Base-by-base conservation (phyloP, 495 filamentous ascomycete species). In the Neurospora sp. region DNA sequence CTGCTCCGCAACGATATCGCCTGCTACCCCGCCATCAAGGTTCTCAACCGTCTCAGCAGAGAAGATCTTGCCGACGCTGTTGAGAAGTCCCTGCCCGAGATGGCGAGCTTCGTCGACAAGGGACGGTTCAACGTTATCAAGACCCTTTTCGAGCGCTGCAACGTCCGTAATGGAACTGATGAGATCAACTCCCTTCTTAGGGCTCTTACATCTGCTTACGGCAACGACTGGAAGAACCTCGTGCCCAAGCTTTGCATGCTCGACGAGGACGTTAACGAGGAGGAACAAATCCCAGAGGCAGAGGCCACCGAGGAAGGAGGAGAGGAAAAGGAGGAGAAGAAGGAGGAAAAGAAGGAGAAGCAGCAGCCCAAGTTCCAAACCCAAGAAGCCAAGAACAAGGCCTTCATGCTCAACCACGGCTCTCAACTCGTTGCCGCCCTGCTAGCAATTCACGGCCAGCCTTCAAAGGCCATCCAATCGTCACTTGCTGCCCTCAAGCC, bases 1-100 rank as follows among this genome's bases (percentile, higher is more conserved):
- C 84, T 97, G 41, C 86, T 95, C 2, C 91, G 93, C 59, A 98
- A 98, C 80, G 93, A 93, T 75, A 93, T 93, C 72, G 93, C 96
- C 10, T 90, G 89, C 27, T 98, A 96, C 77, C 92, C 95, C 5
- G 92, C 93, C 10, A 89, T 92, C 73, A 87, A 88, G 46, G 88
- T 94, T 5, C 83, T 99, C 46, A 93, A 95, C 78, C 86, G 94
- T 76, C 86, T 98, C 27, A 90, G 90, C 78, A 93, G 92, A 77
- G 92, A 96, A 72, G 93, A 97, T 77, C 84, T 99, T 35, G 83
- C 89, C 71, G 87, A 88, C 54, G 92, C 91, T 0, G 84, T 92
- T 70, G 84, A 89, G 31, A 82, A 88, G 62, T 90, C 94, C 38
- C 79, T 90, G 12, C 91, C 93, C 9, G 87, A 92, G 69, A 85